A percentile compares a stretch with the other conserved stretches of the same genome.
Conservation (phyloP, 2,329 filamentous ascomycete genomes). For the Ceratocystis cubensis region DNA sequence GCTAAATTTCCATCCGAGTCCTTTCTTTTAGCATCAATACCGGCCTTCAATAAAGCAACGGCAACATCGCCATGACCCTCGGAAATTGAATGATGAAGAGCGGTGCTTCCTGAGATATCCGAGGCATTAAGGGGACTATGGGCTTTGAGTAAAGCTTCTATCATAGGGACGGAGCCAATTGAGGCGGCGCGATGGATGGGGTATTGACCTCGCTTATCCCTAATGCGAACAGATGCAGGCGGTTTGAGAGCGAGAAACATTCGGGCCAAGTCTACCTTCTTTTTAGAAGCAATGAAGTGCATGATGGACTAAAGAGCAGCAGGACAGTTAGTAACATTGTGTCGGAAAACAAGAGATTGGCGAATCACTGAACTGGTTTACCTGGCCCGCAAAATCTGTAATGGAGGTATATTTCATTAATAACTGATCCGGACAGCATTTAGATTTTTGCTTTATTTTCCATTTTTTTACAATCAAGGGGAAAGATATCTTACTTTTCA, state of each 20-base stretch:
- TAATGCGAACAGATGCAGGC: slow-evolving; percentile 61
- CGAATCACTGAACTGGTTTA: slow-evolving; percentile 24
- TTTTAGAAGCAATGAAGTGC: slow-evolving; percentile 85
- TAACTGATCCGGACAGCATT: background rate
- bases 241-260: slow-evolving; percentile 60
- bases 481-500: slow-evolving; percentile 45
- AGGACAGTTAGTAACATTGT: background rate
- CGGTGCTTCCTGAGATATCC: slow-evolving; percentile 72
- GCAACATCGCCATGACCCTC: slow-evolving; percentile 75
- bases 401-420: slow-evolving; percentile 21
- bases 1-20: slow-evolving; percentile 59
- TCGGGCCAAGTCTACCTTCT: slow-evolving; percentile 68
- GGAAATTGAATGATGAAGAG: slow-evolving; percentile 75
- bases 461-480: no score
- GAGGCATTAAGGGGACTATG: slow-evolving; percentile 71
- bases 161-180: slow-evolving; percentile 75
- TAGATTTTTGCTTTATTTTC: no score
- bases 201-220: slow-evolving; percentile 79
- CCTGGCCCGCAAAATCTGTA: slow-evolving; percentile 53
- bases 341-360: background rate
- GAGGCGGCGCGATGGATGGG: slow-evolving; percentile 86
- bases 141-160: slow-evolving; percentile 64
- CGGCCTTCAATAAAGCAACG: slow-evolving; percentile 66
- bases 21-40: slow-evolving; percentile 68
- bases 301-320: slow-evolving; percentile 55